phyloP scores from a whole-genome alignment of 202 grass and related monocot genomes.

The Panicum hallii region DNA sequence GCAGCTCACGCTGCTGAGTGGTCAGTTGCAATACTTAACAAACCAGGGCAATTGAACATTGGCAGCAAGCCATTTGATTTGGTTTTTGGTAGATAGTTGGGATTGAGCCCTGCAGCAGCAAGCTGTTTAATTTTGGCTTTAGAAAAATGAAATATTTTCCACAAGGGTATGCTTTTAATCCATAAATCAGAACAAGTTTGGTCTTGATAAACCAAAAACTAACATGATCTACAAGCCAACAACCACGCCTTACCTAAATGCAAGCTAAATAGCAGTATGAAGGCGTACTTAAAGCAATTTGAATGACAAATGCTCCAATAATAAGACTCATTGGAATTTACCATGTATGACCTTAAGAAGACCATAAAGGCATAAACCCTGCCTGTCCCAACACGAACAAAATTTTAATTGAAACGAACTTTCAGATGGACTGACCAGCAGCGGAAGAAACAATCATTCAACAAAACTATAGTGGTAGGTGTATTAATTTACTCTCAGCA shows the following conservation, averaged over 20 bases:
- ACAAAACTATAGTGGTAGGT: background rate
- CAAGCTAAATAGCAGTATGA: background rate
- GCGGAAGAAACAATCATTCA: slow-evolving; percentile 17
- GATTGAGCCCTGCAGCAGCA: background rate
- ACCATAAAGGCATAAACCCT: background rate
- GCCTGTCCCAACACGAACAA: background rate
- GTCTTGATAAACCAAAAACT: slow-evolving; percentile 7
- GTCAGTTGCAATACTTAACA: background rate
- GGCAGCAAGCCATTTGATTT: background rate
- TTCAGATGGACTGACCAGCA: slow-evolving; percentile 16
- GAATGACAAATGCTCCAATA: background rate
- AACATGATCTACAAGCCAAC: background rate
- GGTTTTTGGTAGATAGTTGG: background rate
- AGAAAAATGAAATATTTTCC: background rate
- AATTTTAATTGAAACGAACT: background rate
- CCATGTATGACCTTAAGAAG: background rate
- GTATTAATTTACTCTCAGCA: slow-evolving; percentile 2
- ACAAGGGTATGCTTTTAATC: background rate
- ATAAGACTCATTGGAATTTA: background rate
- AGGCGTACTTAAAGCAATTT: background rate
- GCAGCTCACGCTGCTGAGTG: too few relatives aligned
- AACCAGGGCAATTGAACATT: background rate
- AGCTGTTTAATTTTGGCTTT: background rate
- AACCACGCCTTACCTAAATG: background rate
- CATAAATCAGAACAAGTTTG: background rate